These are phyloP conservation scores for Avena eriantha DNA, from an alignment of 176 grass and related monocot genomes.

Conservation along the genomic window DNA sequence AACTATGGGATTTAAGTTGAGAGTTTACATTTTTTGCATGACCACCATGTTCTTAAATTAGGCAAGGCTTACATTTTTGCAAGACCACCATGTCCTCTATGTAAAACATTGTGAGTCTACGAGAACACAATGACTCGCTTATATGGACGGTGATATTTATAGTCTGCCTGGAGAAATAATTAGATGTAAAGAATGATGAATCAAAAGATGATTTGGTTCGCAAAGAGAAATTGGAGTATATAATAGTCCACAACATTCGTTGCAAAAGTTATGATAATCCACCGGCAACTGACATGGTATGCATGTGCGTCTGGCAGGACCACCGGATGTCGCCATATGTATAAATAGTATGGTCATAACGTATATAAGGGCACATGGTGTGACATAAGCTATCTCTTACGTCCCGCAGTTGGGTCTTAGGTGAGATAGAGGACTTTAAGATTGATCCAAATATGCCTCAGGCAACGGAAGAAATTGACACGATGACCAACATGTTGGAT, in stretches of 20 bases:
- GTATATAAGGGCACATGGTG: background rate
- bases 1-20: too few species aligned
- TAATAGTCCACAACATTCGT: too few species aligned
- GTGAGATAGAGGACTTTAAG: background rate
- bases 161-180: too few species aligned
- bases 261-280: too few species aligned
- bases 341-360: background rate
- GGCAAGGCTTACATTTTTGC: too few species aligned
- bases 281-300: background rate
- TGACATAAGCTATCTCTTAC: conserved; percentile 15
- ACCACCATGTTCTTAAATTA: too few species aligned
- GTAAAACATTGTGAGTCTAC: too few species aligned
- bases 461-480: background rate
- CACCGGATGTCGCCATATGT: background rate
- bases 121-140: too few species aligned
- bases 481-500: background rate
- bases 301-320: background rate
- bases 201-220: too few species aligned
- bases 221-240: too few species aligned
- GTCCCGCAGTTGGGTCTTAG: background rate
- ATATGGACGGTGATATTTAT: too few species aligned
- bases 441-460: background rate
- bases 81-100: background rate
- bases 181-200: too few species aligned
- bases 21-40: background rate